Evolutionary conservation across 2,329 filamentous ascomycete genomes (phyloP).

Genomic region (Colletotrichum lentis): DNA sequence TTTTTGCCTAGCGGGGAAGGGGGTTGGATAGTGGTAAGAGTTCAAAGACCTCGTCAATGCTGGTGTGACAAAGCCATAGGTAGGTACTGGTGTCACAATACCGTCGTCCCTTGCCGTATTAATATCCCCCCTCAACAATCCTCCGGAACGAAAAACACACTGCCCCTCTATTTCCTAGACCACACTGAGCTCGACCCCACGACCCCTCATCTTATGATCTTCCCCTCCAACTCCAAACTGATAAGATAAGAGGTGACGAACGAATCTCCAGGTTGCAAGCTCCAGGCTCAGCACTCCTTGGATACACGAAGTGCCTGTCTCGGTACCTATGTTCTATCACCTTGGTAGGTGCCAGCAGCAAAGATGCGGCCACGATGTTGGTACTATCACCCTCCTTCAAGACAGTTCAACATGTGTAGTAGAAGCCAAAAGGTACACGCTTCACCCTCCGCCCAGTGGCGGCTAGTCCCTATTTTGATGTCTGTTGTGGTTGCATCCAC

Average conservation of each 20-base stretch:
- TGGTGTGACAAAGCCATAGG: too few relatives aligned
- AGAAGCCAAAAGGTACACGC: neutral
- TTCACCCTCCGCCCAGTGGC: neutral
- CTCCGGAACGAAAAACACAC: too few relatives aligned
- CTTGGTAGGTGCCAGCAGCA: neutral
- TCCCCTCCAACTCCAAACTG: neutral
- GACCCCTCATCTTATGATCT: slow-evolving; percentile 9
- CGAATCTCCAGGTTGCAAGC: too few relatives aligned
- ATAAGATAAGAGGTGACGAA: slow-evolving; percentile 1
- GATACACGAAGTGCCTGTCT: too few relatives aligned
- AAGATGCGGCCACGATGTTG: neutral
- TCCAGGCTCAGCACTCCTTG: neutral
- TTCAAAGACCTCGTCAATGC: neutral
- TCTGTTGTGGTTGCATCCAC: neutral
- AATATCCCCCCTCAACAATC: too few relatives aligned
- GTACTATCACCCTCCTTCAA: neutral
- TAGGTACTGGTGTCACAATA: too few relatives aligned
- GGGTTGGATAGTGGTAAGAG: neutral
- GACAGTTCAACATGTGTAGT: neutral
- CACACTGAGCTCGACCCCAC: neutral
- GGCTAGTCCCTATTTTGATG: neutral
- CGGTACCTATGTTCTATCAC: neutral
- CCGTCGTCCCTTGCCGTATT: too few relatives aligned
- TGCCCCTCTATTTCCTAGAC: neutral
- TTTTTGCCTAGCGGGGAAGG: neutral